Base-by-base conservation (phyloP, 352 stramenopile species). In the Phytophthora foliorum region DNA sequence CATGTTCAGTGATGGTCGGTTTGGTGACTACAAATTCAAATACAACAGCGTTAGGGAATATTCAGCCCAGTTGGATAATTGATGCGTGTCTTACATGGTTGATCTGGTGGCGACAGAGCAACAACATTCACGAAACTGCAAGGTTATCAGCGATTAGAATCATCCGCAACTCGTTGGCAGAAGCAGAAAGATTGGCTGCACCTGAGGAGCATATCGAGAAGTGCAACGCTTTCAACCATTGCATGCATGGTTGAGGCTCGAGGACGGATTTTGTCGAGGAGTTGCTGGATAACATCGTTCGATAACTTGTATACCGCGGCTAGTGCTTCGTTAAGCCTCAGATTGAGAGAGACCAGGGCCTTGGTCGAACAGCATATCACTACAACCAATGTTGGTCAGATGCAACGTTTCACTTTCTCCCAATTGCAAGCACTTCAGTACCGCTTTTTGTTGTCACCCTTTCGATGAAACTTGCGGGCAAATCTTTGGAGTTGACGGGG, bases 141-240 rank as follows among this genome's bases (percentile, higher is more conserved):
- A 29, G 6, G 24, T 4, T 25, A 57, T 17, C 25, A 19, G 42
- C 14, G 29, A 14, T 65, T 19, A 63, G n/a, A 32, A 17, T 4
- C 14, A 22, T 49, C 1, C 19, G 31, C 34, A 57, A 21, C 19
- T 36, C 21, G 11, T 36, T 46, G n/a, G 11, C 10, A 65, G 24
- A 53, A 42, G 29, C 13, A 42, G 50, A 14, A 9, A 57, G 29
- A 14, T 19, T 19, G 6, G 8, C 21, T 2, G 16, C 65, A 95
- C 89, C 89, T 95, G 22, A 97, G 72, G 10, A 98, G 75, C 90
- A 98, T 97, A 51, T 98, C 94, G 21, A 98, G 74, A 24, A 98
- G 61, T n/a, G 92, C 88, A 9, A 97, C 75, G 52, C 87, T 93
- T 72, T 98, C 93, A 31, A 93, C 81, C 78, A 96, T 94, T 14